Conservation (phyloP, 2,329 filamentous ascomycete genomes). For the Cadophora sp. region DNA sequence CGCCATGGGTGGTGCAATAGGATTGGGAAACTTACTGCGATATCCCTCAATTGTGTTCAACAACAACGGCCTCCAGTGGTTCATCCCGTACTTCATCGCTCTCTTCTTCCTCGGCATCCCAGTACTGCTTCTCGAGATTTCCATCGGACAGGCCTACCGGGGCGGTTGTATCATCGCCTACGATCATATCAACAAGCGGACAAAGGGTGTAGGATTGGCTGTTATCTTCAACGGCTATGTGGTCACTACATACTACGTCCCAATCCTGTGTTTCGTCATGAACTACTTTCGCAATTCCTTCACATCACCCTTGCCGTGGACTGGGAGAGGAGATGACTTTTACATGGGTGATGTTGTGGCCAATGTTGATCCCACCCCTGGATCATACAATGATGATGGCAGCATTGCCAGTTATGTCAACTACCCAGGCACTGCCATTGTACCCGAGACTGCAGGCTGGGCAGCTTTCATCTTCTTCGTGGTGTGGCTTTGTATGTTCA, state of each 20-base stretch:
- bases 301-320: conserved; percentile 1
- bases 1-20: neutral
- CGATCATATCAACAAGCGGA: conserved; percentile 4
- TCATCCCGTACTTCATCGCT: conserved; percentile 4
- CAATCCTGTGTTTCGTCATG: conserved; percentile 9
- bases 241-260: conserved; percentile 3
- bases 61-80: conserved; percentile 9
- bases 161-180: conserved; percentile 3
- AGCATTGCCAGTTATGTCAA: no score
- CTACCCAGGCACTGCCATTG: no score
- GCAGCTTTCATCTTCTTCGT: no score
- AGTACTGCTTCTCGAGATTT: conserved; percentile 4
- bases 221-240: conserved; percentile 6
- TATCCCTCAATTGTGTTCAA: conserved; percentile 13
- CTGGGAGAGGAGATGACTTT: neutral
- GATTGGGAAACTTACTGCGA: neutral
- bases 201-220: no score
- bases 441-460: no score
- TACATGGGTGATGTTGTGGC: no score
- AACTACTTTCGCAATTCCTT: conserved; percentile 12
- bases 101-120: conserved; percentile 9
- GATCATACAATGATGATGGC: no score
- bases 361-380: no score
- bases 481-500: no score
- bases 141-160: conserved; percentile 2